phyloP scores from a whole-genome alignment of 768 basidiomycete genomes.

The Pisolithus albus region DNA sequence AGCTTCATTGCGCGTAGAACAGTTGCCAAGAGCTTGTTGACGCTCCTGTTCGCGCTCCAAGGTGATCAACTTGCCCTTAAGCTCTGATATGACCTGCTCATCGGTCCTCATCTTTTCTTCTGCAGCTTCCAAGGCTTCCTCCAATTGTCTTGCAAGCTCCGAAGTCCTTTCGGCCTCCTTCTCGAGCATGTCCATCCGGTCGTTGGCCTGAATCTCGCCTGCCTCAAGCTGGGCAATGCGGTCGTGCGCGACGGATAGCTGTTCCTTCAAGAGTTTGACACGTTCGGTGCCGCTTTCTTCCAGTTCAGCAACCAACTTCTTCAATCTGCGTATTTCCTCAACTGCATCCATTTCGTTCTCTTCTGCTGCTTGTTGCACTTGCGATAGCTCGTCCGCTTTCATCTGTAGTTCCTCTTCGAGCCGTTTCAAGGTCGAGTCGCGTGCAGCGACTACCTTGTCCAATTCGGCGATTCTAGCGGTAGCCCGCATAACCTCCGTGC shows the following conservation, averaged over 20 bases:
- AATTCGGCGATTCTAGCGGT: constrained; percentile 34
- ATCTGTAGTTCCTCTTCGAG: constrained; percentile 41
- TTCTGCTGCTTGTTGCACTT: constrained; percentile 21
- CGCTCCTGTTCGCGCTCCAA: constrained; percentile 54
- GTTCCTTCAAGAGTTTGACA: constrained; percentile 50
- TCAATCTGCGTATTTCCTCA: constrained; percentile 34
- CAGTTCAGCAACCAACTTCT: constrained; percentile 49
- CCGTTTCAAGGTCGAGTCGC: constrained; percentile 23
- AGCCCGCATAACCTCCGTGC: constrained; percentile 23
- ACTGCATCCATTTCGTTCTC: constrained; percentile 19
- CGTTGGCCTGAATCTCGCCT: constrained; percentile 41
- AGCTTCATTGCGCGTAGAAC: constrained; percentile 43
- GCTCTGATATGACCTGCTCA: constrained; percentile 43
- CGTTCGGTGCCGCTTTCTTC: constrained; percentile 51
- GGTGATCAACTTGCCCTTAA: constrained; percentile 44
- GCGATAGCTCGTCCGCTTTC: constrained; percentile 18
- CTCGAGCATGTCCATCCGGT: constrained; percentile 46
- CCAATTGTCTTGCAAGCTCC: constrained; percentile 59
- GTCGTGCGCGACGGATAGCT: constrained; percentile 42
- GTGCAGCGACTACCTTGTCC: constrained; percentile 39
- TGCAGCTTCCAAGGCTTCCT: constrained; percentile 68
- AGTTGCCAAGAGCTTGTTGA: constrained; percentile 19
- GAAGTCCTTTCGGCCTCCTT: constrained; percentile 45
- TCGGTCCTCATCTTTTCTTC: constrained; percentile 66
- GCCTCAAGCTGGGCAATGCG: constrained; percentile 37